Evolutionary conservation across 805 yeast genomes (phyloP), one percentile per base, ranked within the genome.

Genomic region (Candida insectorum): DNA sequence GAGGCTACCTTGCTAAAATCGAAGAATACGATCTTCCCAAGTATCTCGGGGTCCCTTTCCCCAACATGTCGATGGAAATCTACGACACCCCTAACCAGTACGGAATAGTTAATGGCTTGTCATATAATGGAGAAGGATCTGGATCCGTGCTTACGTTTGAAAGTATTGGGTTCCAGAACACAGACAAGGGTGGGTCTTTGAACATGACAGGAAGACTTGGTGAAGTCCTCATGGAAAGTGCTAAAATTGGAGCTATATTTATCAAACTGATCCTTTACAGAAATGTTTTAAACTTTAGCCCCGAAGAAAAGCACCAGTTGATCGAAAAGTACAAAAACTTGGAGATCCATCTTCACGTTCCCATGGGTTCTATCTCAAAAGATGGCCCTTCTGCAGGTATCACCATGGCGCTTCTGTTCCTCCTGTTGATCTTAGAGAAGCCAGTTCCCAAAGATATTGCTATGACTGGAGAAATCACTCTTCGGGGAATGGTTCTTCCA

Each of bases 401-500:
- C 30, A 69, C 76, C 4, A 69, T 70, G 67, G 69, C 76, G 2
- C 52, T 68, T 29, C 65, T 62, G 62, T 65, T 70, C 33, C 51
- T 70, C 20, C 69, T 75, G 1, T 51, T 70, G 34, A 45, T 68
- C 5, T 47, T 70, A 24, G 63, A 67, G 32, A 66, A 60, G 31
- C 71, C 73, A 1, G 69, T 70, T 5, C 68, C 71, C 0, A 47
- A 52, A 10, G 60, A 65, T 31, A 62, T 82, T 31, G 94, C 94
- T 31, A 82, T 85, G 93, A 85, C 95, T 1, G 95, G 95, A 5
- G 95, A 85, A 54, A 79, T 85, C 40, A 83, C 93, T 0, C 66
- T 85, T 4, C 62, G 91, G 26, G 95, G 95, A 5, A 68, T 80
- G 44, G 82, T 85, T 0, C 62, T 85, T 28, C 89, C 89, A 6